Conservation (phyloP, 495 filamentous ascomycete genomes). For the Aspergillus funiculosus region DNA sequence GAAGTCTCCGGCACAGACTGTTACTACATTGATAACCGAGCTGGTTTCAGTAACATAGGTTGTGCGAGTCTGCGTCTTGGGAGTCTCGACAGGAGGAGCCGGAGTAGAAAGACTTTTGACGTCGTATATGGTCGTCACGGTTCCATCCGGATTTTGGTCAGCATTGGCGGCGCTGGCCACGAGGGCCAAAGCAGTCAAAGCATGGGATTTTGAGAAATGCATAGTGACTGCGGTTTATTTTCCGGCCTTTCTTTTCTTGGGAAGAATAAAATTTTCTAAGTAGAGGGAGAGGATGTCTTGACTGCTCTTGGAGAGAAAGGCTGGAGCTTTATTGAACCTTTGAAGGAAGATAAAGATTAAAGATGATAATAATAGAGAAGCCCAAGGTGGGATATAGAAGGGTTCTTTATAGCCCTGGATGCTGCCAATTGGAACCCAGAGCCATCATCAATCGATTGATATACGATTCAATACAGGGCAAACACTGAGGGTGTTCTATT, state of each 20-base stretch:
- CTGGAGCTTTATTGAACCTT: background rate
- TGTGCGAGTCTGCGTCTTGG: background rate
- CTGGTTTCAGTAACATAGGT: background rate
- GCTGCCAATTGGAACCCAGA: background rate
- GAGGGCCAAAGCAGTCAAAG: conserved; percentile 17
- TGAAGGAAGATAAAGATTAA: background rate
- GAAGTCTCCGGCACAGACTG: no score
- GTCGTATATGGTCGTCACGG: conserved; percentile 12
- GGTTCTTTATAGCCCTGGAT: conserved; percentile 3
- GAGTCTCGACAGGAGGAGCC: no score
- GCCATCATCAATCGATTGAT: background rate
- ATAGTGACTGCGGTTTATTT: conserved; percentile 7
- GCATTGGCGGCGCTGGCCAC: conserved; percentile 19
- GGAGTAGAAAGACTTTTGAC: no score
- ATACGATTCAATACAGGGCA: background rate
- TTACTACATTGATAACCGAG: no score
- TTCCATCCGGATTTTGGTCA: no score
- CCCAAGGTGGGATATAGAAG: background rate
- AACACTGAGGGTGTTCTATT: background rate
- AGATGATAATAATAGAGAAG: background rate
- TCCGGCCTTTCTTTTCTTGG: background rate
- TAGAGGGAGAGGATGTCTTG: background rate
- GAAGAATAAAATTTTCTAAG: background rate
- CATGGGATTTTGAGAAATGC: conserved; percentile 18
- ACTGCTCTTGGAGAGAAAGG: background rate